Conservation (phyloP, 1,139 yeast genomes). For the Suhomyces choctaworum region DNA sequence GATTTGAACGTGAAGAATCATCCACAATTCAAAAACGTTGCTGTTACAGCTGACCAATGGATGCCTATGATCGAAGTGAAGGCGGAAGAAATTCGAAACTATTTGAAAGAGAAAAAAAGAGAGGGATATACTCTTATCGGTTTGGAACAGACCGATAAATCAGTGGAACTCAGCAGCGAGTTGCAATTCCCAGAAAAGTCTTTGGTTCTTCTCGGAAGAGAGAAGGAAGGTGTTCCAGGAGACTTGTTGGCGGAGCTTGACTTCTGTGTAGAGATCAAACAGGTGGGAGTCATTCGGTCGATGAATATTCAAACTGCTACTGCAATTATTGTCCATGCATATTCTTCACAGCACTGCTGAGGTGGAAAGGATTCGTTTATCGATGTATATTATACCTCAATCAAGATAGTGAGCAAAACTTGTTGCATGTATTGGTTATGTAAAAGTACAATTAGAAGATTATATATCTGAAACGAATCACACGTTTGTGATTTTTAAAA, state of each 20-base stretch:
- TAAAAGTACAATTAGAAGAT: too few relatives aligned
- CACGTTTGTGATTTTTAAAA: conserved; percentile 5
- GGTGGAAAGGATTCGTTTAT: too few relatives aligned
- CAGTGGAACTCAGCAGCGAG: conserved; percentile 63
- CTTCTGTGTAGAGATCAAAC: conserved; percentile 86
- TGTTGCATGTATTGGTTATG: too few relatives aligned
- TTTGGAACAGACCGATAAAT: conserved; percentile 87
- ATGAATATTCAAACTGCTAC: conserved; percentile 98
- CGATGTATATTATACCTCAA: too few relatives aligned
- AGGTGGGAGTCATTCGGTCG: conserved; percentile 86
- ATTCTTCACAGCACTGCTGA: conserved; percentile 70
- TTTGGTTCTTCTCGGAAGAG: conserved; percentile 76
- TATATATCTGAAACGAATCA: too few relatives aligned
- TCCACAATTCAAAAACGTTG: conserved; percentile 78
- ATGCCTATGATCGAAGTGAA: conserved; percentile 90
- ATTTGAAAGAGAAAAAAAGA: conserved; percentile 60
- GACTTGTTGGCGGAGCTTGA: conserved; percentile 79
- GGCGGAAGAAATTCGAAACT: conserved; percentile 52
- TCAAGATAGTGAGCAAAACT: too few relatives aligned
- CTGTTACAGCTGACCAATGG: conserved; percentile 94
- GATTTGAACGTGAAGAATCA: conserved; percentile 63
- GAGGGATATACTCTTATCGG: conserved; percentile 89
- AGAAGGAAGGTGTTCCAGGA: conserved; percentile 91
- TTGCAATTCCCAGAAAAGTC: conserved; percentile 78
- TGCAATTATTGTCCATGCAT: conserved; percentile 90